Conservation (phyloP, 805 yeast genomes). For the Candida argentea region DNA sequence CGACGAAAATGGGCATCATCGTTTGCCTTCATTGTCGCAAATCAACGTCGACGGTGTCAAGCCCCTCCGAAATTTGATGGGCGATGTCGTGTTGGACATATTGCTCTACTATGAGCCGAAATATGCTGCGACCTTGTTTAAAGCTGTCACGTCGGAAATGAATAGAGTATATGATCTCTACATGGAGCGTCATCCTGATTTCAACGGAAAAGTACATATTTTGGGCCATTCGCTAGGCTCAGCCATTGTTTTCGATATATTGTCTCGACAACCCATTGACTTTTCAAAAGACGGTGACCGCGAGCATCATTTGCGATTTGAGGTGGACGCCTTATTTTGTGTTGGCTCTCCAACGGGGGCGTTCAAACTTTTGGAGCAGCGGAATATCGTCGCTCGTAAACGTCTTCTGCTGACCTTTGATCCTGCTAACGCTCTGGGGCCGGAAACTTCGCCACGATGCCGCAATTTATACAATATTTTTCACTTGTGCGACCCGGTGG, state of each 20-base stretch:
- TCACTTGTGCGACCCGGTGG: conserved; percentile 89
- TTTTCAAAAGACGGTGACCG: conserved; percentile 12
- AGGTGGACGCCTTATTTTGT: conserved; percentile 65
- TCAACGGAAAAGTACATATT: conserved; percentile 72
- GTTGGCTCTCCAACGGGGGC: conserved; percentile 90
- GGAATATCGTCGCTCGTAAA: conserved; percentile 40
- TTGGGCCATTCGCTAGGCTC: conserved; percentile 92
- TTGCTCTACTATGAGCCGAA: conserved; percentile 64
- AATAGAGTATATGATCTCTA: conserved; percentile 54
- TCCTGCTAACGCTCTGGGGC: conserved; percentile 5
- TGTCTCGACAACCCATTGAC: conserved; percentile 38
- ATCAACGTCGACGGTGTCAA: conserved; percentile 71
- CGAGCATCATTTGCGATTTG: conserved; percentile 41
- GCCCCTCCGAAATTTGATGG: conserved; percentile 67
- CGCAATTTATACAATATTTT: conserved; percentile 69
- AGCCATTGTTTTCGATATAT: conserved; percentile 68
- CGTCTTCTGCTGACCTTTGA: conserved; percentile 9
- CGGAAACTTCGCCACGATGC: conserved; percentile 42
- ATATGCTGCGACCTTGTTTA: conserved; percentile 52
- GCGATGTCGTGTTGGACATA: conserved; percentile 81
- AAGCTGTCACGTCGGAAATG: conserved; percentile 51
- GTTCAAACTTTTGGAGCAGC: conserved; percentile 62
- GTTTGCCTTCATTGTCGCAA: conserved; percentile 56
- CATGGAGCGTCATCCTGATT: conserved; percentile 53
- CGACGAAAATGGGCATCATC: conserved; percentile 26